These are phyloP conservation scores for Debaryomyces nepalensis DNA, from an alignment of 1,139 yeast species.

Conservation along the genomic window DNA sequence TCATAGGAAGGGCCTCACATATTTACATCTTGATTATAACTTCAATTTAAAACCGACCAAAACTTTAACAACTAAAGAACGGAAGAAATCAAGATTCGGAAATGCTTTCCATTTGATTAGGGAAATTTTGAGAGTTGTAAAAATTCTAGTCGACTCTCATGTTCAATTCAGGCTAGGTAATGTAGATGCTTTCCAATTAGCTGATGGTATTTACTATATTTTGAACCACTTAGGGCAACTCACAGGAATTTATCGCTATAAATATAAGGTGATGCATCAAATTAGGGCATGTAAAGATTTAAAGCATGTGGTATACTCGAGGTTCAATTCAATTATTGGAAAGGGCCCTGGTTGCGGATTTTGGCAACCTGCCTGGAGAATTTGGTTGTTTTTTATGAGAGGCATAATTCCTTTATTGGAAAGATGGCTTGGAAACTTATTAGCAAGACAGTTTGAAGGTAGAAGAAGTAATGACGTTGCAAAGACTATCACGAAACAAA, in stretches of 20 bases:
- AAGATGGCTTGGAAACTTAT: slow-evolving; percentile 90
- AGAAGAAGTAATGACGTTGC: slow-evolving; percentile 90
- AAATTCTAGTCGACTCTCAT: slow-evolving; percentile 90
- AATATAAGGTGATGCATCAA: slow-evolving; percentile 98
- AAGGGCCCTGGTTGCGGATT: slow-evolving; percentile 99
- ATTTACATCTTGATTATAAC: slow-evolving; percentile 91
- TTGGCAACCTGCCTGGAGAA: slow-evolving; percentile 99
- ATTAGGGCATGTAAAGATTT: slow-evolving; percentile 94
- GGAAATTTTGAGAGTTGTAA: slow-evolving; percentile 80
- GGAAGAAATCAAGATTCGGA: slow-evolving; percentile 95
- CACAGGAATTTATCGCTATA: slow-evolving; percentile 95
- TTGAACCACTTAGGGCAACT: slow-evolving; percentile 93
- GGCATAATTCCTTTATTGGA: slow-evolving; percentile 94
- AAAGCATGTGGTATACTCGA: slow-evolving; percentile 85
- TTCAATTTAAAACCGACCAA: slow-evolving; percentile 96
- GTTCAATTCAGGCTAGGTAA: slow-evolving; percentile 89
- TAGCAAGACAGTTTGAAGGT: slow-evolving; percentile 96
- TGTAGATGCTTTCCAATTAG: slow-evolving; percentile 90
- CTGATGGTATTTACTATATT: slow-evolving; percentile 91
- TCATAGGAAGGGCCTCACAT: slow-evolving; percentile 90
- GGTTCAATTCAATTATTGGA: slow-evolving; percentile 81
- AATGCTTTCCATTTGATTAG: slow-evolving; percentile 93
- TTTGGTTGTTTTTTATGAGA: slow-evolving; percentile 89
- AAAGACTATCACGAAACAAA: slow-evolving; percentile 91
- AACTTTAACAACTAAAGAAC: slow-evolving; percentile 93